Percentiles rank a stretch among this genome's conserved stretches.
phyloP scores from a whole-genome alignment of 768 basidiomycete genomes.

The Podaxis sp. region DNA sequence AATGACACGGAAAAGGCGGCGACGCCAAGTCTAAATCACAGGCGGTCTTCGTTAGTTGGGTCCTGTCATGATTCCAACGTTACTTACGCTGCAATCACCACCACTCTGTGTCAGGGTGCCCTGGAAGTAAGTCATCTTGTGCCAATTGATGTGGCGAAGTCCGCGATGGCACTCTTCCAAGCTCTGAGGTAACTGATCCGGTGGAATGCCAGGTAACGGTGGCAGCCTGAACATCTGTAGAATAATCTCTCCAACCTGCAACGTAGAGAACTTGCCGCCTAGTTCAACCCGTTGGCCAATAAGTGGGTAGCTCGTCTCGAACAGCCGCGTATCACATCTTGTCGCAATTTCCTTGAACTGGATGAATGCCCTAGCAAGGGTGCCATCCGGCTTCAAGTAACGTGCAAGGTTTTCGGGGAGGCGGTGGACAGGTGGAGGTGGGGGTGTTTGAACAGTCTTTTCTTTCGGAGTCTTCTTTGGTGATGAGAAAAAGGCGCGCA shows the following conservation, averaged over 20 bases:
- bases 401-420: conserved; percentile 77
- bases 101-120: conserved; percentile 91
- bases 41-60: not conserved
- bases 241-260: conserved; percentile 84
- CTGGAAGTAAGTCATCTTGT: conserved; percentile 92
- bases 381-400: conserved; percentile 83
- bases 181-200: conserved; percentile 83
- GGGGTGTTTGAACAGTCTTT: conserved; percentile 38
- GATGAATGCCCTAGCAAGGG: conserved; percentile 84
- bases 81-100: conserved; percentile 85
- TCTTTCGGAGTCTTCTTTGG: conserved; percentile 65
- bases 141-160: conserved; percentile 88
- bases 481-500: conserved; percentile 77
- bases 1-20: conserved; percentile 80
- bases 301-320: conserved; percentile 81
- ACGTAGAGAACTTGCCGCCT: conserved; percentile 56
- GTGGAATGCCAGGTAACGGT: conserved; percentile 77
- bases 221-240: conserved; percentile 91
- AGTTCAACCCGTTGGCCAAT: conserved; percentile 71
- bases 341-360: conserved; percentile 84
- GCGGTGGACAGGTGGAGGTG: conserved; percentile 41
- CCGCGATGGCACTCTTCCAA: conserved; percentile 92
- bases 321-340: conserved; percentile 81
- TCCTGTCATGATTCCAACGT: not conserved
- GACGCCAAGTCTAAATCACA: conserved; percentile 65